Conservation (phyloP, 2,329 filamentous ascomycete genomes). For the Pseudogymnoascus sp. region DNA sequence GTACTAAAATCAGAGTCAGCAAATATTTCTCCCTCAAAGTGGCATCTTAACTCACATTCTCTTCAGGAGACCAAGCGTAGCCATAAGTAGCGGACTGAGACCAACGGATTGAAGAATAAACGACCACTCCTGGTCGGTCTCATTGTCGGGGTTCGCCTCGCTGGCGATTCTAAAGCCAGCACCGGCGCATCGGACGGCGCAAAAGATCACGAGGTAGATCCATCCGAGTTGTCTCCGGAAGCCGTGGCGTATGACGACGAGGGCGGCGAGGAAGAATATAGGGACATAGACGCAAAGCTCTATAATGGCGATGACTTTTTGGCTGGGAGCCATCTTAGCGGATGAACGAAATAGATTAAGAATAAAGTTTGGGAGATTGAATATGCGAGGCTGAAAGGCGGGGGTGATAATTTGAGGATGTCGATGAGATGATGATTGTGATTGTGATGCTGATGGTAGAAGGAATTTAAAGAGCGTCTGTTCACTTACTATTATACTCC, state of each 20-base stretch:
- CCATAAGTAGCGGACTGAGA: slow-evolving; percentile 23
- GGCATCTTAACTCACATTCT: slow-evolving; percentile 19
- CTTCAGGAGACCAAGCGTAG: slow-evolving; percentile 22
- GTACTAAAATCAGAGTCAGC: slow-evolving; percentile 13
- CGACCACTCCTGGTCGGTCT: slow-evolving; percentile 26
- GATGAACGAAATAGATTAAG: neutral
- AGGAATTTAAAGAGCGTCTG: neutral
- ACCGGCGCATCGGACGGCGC: slow-evolving; percentile 25
- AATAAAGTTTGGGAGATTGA: neutral
- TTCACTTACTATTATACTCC: neutral
- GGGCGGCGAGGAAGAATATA: slow-evolving; percentile 17
- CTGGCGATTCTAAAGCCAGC: slow-evolving; percentile 26
- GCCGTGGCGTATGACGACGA: slow-evolving; percentile 21
- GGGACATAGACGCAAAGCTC: slow-evolving; percentile 24
- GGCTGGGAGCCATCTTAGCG: slow-evolving; percentile 15
- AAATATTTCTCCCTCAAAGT: neutral
- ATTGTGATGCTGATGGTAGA: neutral
- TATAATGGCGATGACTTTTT: slow-evolving; percentile 21
- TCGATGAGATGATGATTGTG: neutral
- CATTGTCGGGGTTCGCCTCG: slow-evolving; percentile 19
- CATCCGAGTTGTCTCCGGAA: slow-evolving; percentile 29
- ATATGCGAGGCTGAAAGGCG: neutral
- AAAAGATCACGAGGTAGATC: slow-evolving; percentile 31
- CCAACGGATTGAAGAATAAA: slow-evolving; percentile 25
- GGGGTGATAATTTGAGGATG: neutral